Base-by-base conservation (phyloP, 345 rosid species). In the Geranium rotundifolium region DNA sequence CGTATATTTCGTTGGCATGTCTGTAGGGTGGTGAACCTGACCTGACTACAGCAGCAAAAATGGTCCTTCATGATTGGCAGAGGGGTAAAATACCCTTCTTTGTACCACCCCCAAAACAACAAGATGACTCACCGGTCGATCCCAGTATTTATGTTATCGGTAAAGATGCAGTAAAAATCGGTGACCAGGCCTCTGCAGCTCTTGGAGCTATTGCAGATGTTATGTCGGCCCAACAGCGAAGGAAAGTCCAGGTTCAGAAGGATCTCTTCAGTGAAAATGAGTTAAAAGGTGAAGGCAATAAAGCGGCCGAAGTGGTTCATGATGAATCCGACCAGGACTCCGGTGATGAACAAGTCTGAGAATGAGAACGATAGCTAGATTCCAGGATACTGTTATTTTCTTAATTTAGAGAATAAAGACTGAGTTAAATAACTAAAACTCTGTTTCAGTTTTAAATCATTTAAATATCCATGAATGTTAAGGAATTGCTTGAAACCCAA, bases 51-150 rank as follows among this genome's bases (percentile, higher is more conserved):
- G 96, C 80, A 12, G 95, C 95, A 1, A 91, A 89, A 84, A 91
- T 89, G 98, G 68, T 91, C 56, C 96, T 91, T 52, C 98, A 91
- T 58, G 98, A 91, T 75, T 87, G 98, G 98, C 98, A 91, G 76
- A 82, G 98, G 66, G 98, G 98, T 27, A 83, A 57, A 62, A 87
- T 91, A 66, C 96, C 98, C 20, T 89, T 89, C 81, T 91, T 89
- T 46, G 90, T 91, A 17, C 80, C 92, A 15, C 98, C 98, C 31
- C 96, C 90, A 0, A 71, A 54, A 71, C 66, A 34, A 59, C 86
- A 88, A 1, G 70, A 60, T 0, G 67, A 63, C 29, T 57, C 68
- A 27, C 58, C 68, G 1, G 81, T 65, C 62, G 81, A 79, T 57
- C 70, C 81, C 57, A 59, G 58, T 19, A 71, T 73, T 17, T 68